Base-by-base conservation (phyloP, 371 early-diverging fungal genomes). In the Syncephalastrum monosporum region DNA sequence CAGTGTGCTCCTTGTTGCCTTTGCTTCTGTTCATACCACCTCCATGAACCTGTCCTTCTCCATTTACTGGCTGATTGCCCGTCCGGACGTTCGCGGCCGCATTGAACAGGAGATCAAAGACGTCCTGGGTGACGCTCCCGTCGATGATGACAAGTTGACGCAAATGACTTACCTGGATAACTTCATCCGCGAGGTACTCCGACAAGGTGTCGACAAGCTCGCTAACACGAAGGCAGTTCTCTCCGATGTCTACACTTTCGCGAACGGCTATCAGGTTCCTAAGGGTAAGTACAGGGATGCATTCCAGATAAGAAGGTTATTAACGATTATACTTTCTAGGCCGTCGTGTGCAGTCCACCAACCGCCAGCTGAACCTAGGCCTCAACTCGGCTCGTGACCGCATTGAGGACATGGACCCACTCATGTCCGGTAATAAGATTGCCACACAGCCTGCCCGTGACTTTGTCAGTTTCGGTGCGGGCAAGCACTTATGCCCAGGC, bases 1-100 rank as follows among this genome's bases (percentile, higher is more conserved):
- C 6, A 25, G 64, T 15, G 49, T 70, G 10, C 50, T 75, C n/a
- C 19, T 70, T 16, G 16, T 72, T 27, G 76, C 73, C 3, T 75
- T 73, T 55, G 74, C 75, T 3, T 67, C 75, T 15, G 75, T 72
- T 0, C 75, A 75, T 21, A 69, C 71, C 1, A 72, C 71, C 6
- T 60, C 71, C 0, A 59, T 54, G 56, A 64, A 69, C n/a, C 44
- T 64, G 38, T 57, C 60, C 27, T 71, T 63, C 49, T 51, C 54
- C 13, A 42, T 71, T 8, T 67, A 65, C 42, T 73, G 73, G 71
- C 50, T 75, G 16, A 33, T 72, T 38, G 64, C 63, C 23, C 68
- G 71, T 43, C 71, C 73, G 21, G 76, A 75, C 51, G 41, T 73
- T 3, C 48, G 45, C 14, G 49, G 51, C 10, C 21, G 24, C 12